Base-by-base conservation (phyloP, 495 filamentous ascomycete species). In the Staphylotrichum tortipilum region DNA sequence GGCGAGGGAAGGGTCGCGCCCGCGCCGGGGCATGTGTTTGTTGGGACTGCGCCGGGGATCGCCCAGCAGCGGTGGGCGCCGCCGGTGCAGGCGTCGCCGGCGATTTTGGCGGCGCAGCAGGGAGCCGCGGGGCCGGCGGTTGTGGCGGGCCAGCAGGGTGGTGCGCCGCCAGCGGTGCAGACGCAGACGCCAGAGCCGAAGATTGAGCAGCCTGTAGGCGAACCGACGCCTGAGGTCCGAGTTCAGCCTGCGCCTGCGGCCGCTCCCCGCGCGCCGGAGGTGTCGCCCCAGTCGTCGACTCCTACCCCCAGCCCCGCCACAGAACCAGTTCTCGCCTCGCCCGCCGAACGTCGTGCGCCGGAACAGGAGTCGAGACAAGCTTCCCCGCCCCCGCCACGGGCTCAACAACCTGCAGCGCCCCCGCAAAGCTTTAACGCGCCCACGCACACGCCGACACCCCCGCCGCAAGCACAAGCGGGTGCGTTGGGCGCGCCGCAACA, bases 1-100 rank as follows among this genome's bases (percentile, higher is more conserved):
- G 66, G 63, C 17, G 72, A 76, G 38, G 73, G 71, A 4, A 53
- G 60, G 17, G 31, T 67, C 3, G 66, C 60, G 12, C 55, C 60
- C 9, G 66, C 68, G 3, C 67, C 60, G 17, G 62, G 65, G 14
- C 64, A 64, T 6, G 68, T 69, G 45, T 64, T 62, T 17, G 54
- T 68, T 23, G 66, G 67, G 11, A 61, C 53, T 26, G 54, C 24
- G 0, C 34, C 55, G 0, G 52, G 54, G 2, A 46, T 48, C 22
- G 42, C 54, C 37, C 57, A 52, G 31, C 60, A 46, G 28, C 40
- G 44, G 17, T 56, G 47, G 48, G 18, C 23, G 5, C 60, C 49
- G 19, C 43, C 50, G 6, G 53, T n/a, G n/a, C n/a, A n/a, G n/a
- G n/a, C n/a, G n/a, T n/a, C n/a, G n/a, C n/a, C n/a, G n/a, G n/a